These are phyloP conservation scores for Colletotrichum karsti DNA, from an alignment of 2,329 filamentous ascomycete genomes.

Conservation along the genomic window DNA sequence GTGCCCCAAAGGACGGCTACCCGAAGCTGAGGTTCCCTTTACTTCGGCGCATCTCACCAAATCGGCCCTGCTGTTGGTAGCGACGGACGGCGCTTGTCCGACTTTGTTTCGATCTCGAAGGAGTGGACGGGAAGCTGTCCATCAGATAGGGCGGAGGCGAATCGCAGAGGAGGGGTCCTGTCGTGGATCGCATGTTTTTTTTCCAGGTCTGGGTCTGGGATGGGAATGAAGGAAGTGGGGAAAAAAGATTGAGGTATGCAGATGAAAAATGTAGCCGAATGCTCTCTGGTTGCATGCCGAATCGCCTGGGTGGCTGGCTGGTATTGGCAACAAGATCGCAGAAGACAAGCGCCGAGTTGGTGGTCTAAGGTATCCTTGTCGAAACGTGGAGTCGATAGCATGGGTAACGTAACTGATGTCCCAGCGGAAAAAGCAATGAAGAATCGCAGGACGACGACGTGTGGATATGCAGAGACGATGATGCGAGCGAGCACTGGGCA, in stretches of 20 bases:
- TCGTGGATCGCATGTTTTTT: background rate
- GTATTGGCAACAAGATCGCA: background rate
- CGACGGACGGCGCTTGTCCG: background rate
- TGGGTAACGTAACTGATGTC: conserved; percentile 11
- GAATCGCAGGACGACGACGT: conserved; percentile 1
- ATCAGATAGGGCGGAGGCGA: background rate
- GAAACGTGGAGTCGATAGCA: conserved; percentile 22
- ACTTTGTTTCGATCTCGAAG: conserved; percentile 9
- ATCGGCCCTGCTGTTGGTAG: conserved; percentile 4
- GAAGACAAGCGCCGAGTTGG: background rate
- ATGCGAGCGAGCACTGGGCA: background rate
- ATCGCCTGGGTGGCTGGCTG: background rate
- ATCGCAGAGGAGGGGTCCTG: conserved; percentile 10
- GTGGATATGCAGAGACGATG: background rate
- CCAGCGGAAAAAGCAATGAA: conserved; percentile 22
- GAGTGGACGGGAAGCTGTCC: background rate
- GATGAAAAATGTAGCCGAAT: background rate
- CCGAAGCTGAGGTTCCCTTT: conserved; percentile 7
- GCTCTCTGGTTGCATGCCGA: background rate
- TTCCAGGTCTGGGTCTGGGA: background rate
- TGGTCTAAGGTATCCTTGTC: conserved; percentile 19
- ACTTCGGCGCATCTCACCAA: background rate
- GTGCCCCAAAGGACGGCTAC: background rate
- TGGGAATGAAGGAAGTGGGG: background rate
- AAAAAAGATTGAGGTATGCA: background rate